phyloP scores from a whole-genome alignment of 2,329 filamentous ascomycete genomes.

The Alternaria sp. region DNA sequence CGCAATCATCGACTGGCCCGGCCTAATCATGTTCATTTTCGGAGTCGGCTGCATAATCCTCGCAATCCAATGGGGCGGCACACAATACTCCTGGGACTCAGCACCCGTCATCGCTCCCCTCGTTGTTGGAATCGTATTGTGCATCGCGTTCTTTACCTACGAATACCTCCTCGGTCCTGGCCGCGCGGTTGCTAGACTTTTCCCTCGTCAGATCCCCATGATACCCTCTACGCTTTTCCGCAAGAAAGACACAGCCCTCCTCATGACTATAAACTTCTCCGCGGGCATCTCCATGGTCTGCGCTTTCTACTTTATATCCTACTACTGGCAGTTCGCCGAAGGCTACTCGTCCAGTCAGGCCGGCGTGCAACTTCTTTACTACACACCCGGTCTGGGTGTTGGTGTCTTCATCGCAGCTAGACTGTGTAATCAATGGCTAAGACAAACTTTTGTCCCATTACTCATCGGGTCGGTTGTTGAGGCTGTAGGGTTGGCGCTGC shows the following conservation, averaged over 20 bases:
- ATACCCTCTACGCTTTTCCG: constrained; percentile 66
- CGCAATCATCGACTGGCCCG: constrained; percentile 55
- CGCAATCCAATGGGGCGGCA: constrained; percentile 61
- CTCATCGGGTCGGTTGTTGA: constrained; percentile 57
- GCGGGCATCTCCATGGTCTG: constrained; percentile 62
- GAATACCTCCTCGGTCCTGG: constrained; percentile 61
- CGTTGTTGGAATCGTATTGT: constrained; percentile 56
- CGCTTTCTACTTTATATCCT: constrained; percentile 71
- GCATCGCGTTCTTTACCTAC: constrained; percentile 60
- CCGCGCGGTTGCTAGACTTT: constrained; percentile 53
- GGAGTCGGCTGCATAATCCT: constrained; percentile 48
- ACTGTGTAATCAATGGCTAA: constrained; percentile 66
- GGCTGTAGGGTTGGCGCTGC: constrained; percentile 63
- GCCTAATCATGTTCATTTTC: constrained; percentile 42
- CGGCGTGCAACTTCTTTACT: constrained; percentile 64
- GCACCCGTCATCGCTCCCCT: constrained; percentile 62
- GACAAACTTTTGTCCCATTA: constrained; percentile 66
- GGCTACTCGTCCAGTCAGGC: constrained; percentile 54
- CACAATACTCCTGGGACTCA: constrained; percentile 63
- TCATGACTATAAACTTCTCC: constrained; percentile 68
- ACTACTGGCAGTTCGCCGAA: constrained; percentile 71
- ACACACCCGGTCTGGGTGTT: constrained; percentile 66
- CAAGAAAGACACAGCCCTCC: constrained; percentile 64
- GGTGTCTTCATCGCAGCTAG: constrained; percentile 66
- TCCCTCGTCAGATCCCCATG: constrained; percentile 66